Conservation (phyloP, 441 rosid genomes). For the Dalechampia spathulata region DNA sequence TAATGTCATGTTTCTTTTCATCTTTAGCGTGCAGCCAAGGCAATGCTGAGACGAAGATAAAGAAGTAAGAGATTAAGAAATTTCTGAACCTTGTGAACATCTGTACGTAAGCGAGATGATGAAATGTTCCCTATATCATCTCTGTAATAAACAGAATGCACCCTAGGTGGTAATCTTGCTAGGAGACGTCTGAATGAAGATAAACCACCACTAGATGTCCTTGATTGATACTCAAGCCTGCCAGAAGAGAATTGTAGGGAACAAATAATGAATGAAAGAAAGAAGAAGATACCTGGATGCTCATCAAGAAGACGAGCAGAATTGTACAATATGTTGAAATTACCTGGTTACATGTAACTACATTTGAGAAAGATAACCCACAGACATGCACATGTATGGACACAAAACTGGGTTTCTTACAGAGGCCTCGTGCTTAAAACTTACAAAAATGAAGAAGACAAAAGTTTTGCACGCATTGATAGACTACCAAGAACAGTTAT, state of each 20-base stretch:
- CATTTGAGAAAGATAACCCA: background rate
- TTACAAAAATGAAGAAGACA: no score
- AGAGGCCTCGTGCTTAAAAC: background rate
- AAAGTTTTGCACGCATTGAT: no score
- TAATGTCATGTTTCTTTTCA: no score
- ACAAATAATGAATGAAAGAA: slow-evolving; percentile 3
- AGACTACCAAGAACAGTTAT: no score
- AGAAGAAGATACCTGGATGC: background rate
- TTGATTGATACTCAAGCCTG: slow-evolving; percentile 98
- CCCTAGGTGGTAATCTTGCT: slow-evolving; percentile 86
- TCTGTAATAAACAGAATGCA: slow-evolving; percentile 92
- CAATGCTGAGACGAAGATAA: no score
- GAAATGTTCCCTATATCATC: slow-evolving; percentile 99
- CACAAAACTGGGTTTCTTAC: background rate
- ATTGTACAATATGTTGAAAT: no score
- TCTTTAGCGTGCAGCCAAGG: no score
- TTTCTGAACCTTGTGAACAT: slow-evolving; percentile 50
- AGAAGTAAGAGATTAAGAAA: no score
- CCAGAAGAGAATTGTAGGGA: slow-evolving; percentile 21
- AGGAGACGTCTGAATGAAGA: slow-evolving; percentile 79
- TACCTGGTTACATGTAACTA: background rate
- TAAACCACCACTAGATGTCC: slow-evolving; percentile 47
- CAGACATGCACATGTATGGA: background rate
- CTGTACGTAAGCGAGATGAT: slow-evolving; percentile 76
- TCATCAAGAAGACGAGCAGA: no score